These are phyloP conservation scores for Colletotrichum musae DNA, from an alignment of 2,329 filamentous ascomycete genomes.

Conservation along the genomic window DNA sequence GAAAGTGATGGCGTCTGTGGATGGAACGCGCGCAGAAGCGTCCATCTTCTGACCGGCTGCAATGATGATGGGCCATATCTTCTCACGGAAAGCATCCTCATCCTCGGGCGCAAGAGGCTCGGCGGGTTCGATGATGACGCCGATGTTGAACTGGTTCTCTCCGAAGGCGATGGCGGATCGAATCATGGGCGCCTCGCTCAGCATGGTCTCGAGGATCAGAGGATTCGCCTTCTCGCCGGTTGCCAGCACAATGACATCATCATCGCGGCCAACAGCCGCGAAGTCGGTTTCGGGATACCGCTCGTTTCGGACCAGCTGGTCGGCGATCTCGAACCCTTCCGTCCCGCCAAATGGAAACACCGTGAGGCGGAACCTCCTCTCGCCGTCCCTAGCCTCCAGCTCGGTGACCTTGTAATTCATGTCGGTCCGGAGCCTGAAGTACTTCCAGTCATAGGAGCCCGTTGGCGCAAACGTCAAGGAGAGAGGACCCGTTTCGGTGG, in stretches of 20 bases:
- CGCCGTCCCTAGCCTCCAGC: conserved; percentile 37
- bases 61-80: too few relatives aligned
- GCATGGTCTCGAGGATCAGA: conserved; percentile 42
- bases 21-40: too few relatives aligned
- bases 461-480: conserved; percentile 50
- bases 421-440: too few relatives aligned
- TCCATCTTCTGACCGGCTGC: too few relatives aligned
- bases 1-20: too few relatives aligned
- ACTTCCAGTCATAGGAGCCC: neutral
- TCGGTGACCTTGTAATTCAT: too few relatives aligned
- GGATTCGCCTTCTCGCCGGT: conserved; percentile 47
- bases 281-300: too few relatives aligned
- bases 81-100: too few relatives aligned
- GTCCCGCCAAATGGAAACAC: conserved; percentile 48
- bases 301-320: conserved; percentile 46
- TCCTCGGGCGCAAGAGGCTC: neutral
- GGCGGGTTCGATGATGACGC: conserved; percentile 44
- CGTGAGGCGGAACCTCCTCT: conserved; percentile 45
- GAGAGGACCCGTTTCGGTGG: conserved; percentile 53
- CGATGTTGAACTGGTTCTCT: conserved; percentile 44
- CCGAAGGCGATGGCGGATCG: conserved; percentile 44
- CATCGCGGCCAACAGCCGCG: conserved; percentile 49
- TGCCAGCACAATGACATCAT: conserved; percentile 48
- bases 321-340: conserved; percentile 49
- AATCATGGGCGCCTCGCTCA: conserved; percentile 41